Percentiles rank a stretch among this genome's conserved stretches.
Conservation (phyloP, 345 rosid genomes). For the Chamaenerion angustifolium region DNA sequence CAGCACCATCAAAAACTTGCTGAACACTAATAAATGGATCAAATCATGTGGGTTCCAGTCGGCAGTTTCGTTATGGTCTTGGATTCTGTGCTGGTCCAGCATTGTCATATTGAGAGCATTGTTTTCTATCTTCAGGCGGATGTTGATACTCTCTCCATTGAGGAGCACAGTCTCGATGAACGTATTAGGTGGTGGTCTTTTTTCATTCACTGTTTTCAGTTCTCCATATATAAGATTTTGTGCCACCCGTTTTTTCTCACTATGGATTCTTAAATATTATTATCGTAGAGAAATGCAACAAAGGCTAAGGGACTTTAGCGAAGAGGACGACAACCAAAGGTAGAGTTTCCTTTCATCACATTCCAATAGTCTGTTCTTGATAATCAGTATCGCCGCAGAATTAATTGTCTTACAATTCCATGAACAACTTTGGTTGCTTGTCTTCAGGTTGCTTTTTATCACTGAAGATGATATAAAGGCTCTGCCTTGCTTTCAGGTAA, state of each 20-base stretch:
- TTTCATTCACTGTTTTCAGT: conserved; percentile 3
- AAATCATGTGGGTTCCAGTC: too few relatives aligned
- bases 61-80: too few relatives aligned
- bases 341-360: conserved; percentile 16
- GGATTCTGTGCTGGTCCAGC: too few relatives aligned
- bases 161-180: conserved; percentile 54
- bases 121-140: conserved; percentile 40
- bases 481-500: conserved; percentile 86
- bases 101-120: neutral
- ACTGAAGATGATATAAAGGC: conserved; percentile 92
- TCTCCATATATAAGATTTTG: neutral
- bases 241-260: neutral
- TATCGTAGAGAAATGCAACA: conserved; percentile 78
- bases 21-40: too few relatives aligned
- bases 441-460: conserved; percentile 77
- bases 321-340: conserved; percentile 78
- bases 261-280: conserved; percentile 6
- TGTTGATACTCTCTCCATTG: conserved; percentile 52
- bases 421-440: neutral
- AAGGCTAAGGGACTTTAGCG: conserved; percentile 69
- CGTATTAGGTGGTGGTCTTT: conserved; percentile 36
- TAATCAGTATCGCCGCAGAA: neutral
- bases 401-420: neutral
- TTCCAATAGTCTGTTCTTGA: neutral
- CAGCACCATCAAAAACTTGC: too few relatives aligned